Base-by-base conservation (phyloP, 2,329 filamentous ascomycete species). In the Colletotrichum falcatum region DNA sequence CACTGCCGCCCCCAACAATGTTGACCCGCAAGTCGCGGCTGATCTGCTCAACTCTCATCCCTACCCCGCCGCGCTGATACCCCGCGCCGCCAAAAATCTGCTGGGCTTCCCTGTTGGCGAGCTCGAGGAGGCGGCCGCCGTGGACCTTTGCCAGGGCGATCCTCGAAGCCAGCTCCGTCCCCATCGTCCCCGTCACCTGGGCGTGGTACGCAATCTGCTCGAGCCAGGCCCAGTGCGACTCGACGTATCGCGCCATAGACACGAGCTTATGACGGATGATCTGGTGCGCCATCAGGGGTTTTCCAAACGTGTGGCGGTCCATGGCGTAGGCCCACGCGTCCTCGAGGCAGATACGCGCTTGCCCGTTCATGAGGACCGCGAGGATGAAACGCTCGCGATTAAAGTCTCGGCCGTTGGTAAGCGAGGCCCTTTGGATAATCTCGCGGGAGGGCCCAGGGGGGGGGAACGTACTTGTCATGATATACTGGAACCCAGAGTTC, bases 301-400 rank as follows among this genome's bases (percentile, higher is more conserved):
- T 84, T 39, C 88, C 88, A 74, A 91, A 90, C 0, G 89, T 90
- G 66, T 88, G 81, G 5, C 88, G 81, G 7, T 79, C 82, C 56
- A 82, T 78, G 2, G 87, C 86, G 74, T 90, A 86, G 1, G 77
- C 78, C 69, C 85, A 86, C 0, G 88, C 83, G 70, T 87, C 83
- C 39, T 86, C 84, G 8, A 86, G 79, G 72, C 87, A 89, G 0
- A 86, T 83, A 2, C 89, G 83, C 2, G 87, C 86, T 76, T 89
- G 85, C 51, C 88, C 83, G 65, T 90, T 88, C 69, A 85, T 86
- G 26, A 83, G 83, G 2, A 87, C 84, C 1, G 87, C 84, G 74
- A 91, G 84, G 71, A 86, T 83, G 73, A 88, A 88, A 9, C 89
- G 82, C 76, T 91, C 89, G 16, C 83, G 81, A 74, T 89, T 89